Conservation (phyloP, 2,329 filamentous ascomycete species). For the Epichloe festucae region DNA sequence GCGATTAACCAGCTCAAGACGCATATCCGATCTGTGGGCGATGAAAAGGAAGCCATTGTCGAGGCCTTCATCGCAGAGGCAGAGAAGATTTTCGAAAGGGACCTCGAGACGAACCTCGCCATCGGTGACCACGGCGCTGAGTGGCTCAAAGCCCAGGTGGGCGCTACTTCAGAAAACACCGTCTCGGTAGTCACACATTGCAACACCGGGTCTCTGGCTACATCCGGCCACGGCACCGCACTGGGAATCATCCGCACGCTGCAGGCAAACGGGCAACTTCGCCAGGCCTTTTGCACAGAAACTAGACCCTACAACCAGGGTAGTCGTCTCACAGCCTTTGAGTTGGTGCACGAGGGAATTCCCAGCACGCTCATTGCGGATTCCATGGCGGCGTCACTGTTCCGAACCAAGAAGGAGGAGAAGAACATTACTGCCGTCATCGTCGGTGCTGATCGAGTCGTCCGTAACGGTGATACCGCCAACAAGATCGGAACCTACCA, state of each 20-base stretch:
- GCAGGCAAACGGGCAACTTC: slow-evolving; percentile 49
- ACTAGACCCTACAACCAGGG: slow-evolving; percentile 97
- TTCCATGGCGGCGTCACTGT: slow-evolving; percentile 86
- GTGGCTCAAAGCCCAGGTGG: slow-evolving; percentile 59
- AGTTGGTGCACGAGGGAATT: slow-evolving; percentile 87
- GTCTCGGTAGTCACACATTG: slow-evolving; percentile 91
- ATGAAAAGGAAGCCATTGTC: slow-evolving; percentile 40
- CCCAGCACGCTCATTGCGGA: slow-evolving; percentile 88
- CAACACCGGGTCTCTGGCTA: slow-evolving; percentile 94
- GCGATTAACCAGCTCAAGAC: slow-evolving; percentile 69
- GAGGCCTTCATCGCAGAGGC: slow-evolving; percentile 64
- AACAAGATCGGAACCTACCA: slow-evolving; percentile 98
- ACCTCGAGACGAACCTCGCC: slow-evolving; percentile 72
- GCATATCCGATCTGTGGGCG: slow-evolving; percentile 39
- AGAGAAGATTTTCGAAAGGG: slow-evolving; percentile 75
- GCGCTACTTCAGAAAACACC: slow-evolving; percentile 30
- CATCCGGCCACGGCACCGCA: slow-evolving; percentile 93
- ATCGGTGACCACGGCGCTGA: slow-evolving; percentile 75
- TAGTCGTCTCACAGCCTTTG: slow-evolving; percentile 85
- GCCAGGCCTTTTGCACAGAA: slow-evolving; percentile 90
- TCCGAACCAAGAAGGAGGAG: slow-evolving; percentile 46
- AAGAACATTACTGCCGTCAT: slow-evolving; percentile 74
- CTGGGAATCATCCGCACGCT: slow-evolving; percentile 86
- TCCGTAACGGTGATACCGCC: slow-evolving; percentile 91
- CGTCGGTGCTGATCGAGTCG: slow-evolving; percentile 89